Conservation (phyloP, 495 filamentous ascomycete species). For the Trichoderma asperelloides region DNA sequence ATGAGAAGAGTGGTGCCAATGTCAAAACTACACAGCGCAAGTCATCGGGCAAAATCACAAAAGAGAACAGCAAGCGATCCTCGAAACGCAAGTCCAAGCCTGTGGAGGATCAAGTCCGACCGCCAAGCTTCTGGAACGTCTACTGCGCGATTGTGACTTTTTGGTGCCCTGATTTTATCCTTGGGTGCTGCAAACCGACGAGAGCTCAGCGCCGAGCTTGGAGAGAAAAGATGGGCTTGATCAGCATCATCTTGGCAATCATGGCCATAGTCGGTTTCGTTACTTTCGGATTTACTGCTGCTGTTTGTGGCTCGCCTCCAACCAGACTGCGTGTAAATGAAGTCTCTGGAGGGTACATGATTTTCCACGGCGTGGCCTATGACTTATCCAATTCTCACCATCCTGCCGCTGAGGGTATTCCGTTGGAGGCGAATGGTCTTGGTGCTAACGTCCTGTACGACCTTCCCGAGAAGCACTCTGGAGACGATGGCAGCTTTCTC, state of each 20-base stretch:
- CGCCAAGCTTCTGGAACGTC: conserved; percentile 86
- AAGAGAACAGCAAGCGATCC: conserved; percentile 26
- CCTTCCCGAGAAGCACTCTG: conserved; percentile 67
- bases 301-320: conserved; percentile 65
- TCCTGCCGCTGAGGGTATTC: conserved; percentile 70
- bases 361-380: conserved; percentile 88
- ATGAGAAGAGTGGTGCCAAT: conserved; percentile 28
- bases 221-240: conserved; percentile 97
- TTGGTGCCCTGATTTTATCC: conserved; percentile 80
- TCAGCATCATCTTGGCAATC: conserved; percentile 85
- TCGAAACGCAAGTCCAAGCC: conserved; percentile 47
- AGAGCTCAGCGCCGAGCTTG: conserved; percentile 88
- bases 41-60: conserved; percentile 40
- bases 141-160: conserved; percentile 93
- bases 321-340: conserved; percentile 71
- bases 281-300: conserved; percentile 90
- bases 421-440: conserved; percentile 30
- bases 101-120: conserved; percentile 57
- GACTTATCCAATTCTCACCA: conserved; percentile 67
- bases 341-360: conserved; percentile 77
- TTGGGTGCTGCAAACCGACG: conserved; percentile 76
- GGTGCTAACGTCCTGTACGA: conserved; percentile 78
- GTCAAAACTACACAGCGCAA: conserved; percentile 21
- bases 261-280: conserved; percentile 88
- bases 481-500: conserved; percentile 87